Conservation (phyloP, 208 protist species). For the Angomonas ambiguus region DNA sequence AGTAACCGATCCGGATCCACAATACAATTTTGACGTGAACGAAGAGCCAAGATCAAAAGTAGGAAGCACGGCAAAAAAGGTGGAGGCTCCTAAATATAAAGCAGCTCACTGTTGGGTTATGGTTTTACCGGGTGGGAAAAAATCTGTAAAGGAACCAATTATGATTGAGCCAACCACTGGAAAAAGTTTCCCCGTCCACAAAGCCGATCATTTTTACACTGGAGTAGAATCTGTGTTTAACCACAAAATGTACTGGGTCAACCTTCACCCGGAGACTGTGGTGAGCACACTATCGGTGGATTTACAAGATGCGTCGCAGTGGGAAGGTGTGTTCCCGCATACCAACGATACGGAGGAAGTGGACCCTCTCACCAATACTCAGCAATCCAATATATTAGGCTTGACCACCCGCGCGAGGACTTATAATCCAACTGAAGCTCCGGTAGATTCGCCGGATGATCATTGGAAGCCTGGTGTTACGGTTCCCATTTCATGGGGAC, state of each 20-base stretch:
- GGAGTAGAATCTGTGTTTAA: slow-evolving; percentile 89
- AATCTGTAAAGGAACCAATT: slow-evolving; percentile 37
- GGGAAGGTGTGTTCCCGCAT: slow-evolving; percentile 70
- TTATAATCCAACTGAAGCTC: too few relatives aligned
- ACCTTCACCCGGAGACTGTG: slow-evolving; percentile 52
- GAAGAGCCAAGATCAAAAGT: slow-evolving; percentile 7
- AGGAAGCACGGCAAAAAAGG: not conserved
- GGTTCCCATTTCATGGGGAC: slow-evolving; percentile 69
- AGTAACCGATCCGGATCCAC: slow-evolving; percentile 36
- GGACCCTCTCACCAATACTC: slow-evolving; percentile 10
- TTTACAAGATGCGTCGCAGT: slow-evolving; percentile 53
- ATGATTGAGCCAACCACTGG: slow-evolving; percentile 91
- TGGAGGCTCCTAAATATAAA: not conserved
- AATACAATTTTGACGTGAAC: slow-evolving; percentile 3
- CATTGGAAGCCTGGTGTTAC: slow-evolving; percentile 15
- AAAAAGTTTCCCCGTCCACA: slow-evolving; percentile 31
- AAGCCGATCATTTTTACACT: slow-evolving; percentile 56
- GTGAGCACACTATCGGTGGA: slow-evolving; percentile 62
- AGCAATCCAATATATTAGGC: not conserved
- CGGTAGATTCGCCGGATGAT: slow-evolving; percentile 17
- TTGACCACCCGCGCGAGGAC: slow-evolving; percentile 4
- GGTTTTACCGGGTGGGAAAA: slow-evolving; percentile 66
- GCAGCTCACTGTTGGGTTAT: slow-evolving; percentile 85
- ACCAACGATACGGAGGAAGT: slow-evolving; percentile 26
- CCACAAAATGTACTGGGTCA: slow-evolving; percentile 85